Conservation (phyloP, 345 rosid species). For the Syzygium oleosum region DNA sequence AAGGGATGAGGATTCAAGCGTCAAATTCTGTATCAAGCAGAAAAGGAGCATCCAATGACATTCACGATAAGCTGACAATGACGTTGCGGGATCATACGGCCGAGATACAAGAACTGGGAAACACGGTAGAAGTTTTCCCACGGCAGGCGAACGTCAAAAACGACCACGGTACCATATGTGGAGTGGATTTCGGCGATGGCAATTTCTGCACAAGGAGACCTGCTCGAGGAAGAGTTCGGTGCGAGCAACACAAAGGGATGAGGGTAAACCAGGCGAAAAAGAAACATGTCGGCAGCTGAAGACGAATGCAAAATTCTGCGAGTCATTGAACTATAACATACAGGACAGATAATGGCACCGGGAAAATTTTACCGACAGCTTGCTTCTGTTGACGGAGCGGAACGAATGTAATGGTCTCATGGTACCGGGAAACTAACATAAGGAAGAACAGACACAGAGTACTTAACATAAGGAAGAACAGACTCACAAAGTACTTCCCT, state of each 20-base stretch:
- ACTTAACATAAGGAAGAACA: not conserved
- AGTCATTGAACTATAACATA: not conserved
- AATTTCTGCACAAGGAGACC: slow-evolving; percentile 32
- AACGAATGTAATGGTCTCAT: not conserved
- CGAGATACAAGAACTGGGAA: not conserved
- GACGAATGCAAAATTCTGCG: not conserved
- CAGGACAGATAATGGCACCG: not conserved
- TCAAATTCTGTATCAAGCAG: not conserved
- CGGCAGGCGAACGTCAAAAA: not conserved
- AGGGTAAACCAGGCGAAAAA: slow-evolving; percentile 10
- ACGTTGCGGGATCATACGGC: not conserved
- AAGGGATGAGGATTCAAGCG: slow-evolving; percentile 41
- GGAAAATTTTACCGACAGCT: not conserved
- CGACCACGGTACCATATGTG: slow-evolving; percentile 20
- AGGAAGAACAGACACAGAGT: not conserved
- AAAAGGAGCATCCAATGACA: not conserved
- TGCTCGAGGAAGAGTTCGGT: slow-evolving; percentile 47
- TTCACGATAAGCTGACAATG: not conserved
- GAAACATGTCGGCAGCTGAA: not conserved
- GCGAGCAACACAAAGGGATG: slow-evolving; percentile 65
- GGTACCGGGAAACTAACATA: not conserved
- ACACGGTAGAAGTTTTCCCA: not conserved
- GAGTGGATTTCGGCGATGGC: slow-evolving; percentile 42
- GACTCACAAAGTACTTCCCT: not conserved
- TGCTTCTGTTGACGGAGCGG: not conserved